Evolutionary conservation across 257 asterid genomes (phyloP).

Genomic region (Przewalskia tangutica): DNA sequence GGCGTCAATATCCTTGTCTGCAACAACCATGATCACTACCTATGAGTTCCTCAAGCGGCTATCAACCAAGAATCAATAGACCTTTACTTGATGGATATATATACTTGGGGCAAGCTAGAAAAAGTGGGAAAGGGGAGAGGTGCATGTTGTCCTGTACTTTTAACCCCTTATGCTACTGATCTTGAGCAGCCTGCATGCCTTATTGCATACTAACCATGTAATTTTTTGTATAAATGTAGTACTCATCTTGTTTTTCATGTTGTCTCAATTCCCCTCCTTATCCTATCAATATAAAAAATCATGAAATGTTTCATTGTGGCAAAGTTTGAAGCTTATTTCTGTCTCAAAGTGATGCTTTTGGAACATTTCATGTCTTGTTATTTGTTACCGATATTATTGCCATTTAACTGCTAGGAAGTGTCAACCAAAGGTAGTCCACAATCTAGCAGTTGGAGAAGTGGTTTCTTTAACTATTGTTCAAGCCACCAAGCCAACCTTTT

Average conservation of each 20-base stretch:
- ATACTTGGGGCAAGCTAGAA: too few species aligned
- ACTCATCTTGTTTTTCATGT: not conserved
- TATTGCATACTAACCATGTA: not conserved
- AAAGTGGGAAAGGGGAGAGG: conserved; percentile 10
- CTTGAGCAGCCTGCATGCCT: not conserved
- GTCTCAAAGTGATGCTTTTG: too few species aligned
- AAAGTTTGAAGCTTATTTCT: too few species aligned
- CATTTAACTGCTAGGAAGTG: not conserved
- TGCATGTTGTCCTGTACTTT: conserved; percentile 3
- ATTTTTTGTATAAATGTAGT: not conserved
- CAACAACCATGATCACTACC: conserved; percentile 90
- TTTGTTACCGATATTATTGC: not conserved
- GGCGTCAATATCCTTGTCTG: conserved; percentile 97
- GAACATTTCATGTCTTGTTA: not conserved
- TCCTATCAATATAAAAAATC: not conserved
- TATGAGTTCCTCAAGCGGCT: conserved; percentile 89
- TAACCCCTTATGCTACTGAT: not conserved
- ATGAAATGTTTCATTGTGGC: too few species aligned
- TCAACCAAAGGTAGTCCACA: not conserved
- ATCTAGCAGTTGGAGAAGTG: not conserved
- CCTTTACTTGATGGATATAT: conserved; percentile 18
- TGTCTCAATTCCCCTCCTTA: not conserved
- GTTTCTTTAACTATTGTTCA: not conserved
- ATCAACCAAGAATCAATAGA: conserved; percentile 69
- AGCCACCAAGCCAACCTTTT: not conserved